phyloP scores from a whole-genome alignment of 2,329 filamentous ascomycete species.

The Ascochyta fabae region DNA sequence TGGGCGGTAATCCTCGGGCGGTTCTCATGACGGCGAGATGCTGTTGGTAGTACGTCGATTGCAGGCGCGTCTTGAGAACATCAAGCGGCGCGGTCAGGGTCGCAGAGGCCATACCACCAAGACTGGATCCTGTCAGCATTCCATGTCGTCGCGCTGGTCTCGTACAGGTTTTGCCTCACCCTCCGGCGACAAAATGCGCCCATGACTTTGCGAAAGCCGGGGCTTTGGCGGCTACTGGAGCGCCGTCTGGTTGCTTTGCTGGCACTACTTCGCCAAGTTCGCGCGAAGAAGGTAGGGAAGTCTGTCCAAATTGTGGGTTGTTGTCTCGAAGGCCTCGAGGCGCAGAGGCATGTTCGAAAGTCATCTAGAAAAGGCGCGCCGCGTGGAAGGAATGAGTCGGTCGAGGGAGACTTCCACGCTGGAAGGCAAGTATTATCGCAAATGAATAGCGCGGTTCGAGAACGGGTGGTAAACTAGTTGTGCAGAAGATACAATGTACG shows the following conservation, averaged over 20 bases:
- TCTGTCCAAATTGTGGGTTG: slow-evolving; percentile 35
- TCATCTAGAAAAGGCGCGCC: slow-evolving; percentile 39
- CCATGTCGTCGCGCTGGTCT: slow-evolving; percentile 29
- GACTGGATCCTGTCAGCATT: slow-evolving; percentile 57
- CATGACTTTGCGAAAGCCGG: slow-evolving; percentile 72
- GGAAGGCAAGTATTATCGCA: too few species aligned
- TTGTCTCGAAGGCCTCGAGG: slow-evolving; percentile 40
- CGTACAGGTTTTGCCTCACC: slow-evolving; percentile 59
- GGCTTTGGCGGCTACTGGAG: slow-evolving; percentile 46
- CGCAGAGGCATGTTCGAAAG: slow-evolving; percentile 41
- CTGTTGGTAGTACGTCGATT: slow-evolving; percentile 92
- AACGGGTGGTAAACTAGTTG: neutral
- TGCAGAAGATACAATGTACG: neutral
- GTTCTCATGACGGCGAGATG: slow-evolving; percentile 74
- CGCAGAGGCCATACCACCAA: slow-evolving; percentile 89
- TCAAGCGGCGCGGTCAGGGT: slow-evolving; percentile 94
- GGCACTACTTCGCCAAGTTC: slow-evolving; percentile 66
- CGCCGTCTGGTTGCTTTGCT: slow-evolving; percentile 51
- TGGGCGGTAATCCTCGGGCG: slow-evolving; percentile 62
- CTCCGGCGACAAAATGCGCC: slow-evolving; percentile 91
- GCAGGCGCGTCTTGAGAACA: slow-evolving; percentile 89
- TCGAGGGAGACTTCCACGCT: slow-evolving; percentile 3
- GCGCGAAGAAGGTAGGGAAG: slow-evolving; percentile 59
- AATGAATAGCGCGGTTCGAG: neutral
- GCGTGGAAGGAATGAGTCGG: slow-evolving; percentile 1